Evolutionary conservation across 2,329 filamentous ascomycete species (phyloP).

Genomic region (Neophaeococcomyces mojaviensis): DNA sequence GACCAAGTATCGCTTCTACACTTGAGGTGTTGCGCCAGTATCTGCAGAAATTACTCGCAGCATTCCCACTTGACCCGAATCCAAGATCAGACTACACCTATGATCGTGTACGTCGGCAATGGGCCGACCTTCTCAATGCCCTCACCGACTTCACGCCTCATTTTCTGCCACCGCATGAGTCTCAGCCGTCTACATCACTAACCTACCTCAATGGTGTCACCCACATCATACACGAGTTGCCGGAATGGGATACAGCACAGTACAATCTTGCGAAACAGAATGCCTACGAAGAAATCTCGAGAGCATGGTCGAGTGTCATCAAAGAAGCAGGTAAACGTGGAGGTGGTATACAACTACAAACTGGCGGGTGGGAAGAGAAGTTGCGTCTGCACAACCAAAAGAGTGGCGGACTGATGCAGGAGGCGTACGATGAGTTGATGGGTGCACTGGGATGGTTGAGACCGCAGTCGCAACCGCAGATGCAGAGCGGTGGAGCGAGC

Average conservation of each 20-base stretch:
- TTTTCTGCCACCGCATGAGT: slow-evolving; percentile 85
- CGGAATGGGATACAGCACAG: slow-evolving; percentile 81
- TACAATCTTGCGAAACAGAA: slow-evolving; percentile 91
- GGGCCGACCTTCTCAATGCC: slow-evolving; percentile 76
- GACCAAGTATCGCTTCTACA: slow-evolving; percentile 75
- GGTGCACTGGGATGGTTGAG: slow-evolving; percentile 73
- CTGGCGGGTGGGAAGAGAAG: slow-evolving; percentile 86
- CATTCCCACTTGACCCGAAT: slow-evolving; percentile 79
- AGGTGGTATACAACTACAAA: slow-evolving; percentile 80
- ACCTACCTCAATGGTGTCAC: slow-evolving; percentile 86
- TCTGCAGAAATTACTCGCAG: slow-evolving; percentile 65
- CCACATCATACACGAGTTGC: slow-evolving; percentile 78
- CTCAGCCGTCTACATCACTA: slow-evolving; percentile 73
- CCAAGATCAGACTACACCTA: slow-evolving; percentile 88
- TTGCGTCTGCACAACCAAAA: slow-evolving; percentile 80
- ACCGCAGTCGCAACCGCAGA: slow-evolving; percentile 28
- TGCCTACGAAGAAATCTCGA: slow-evolving; percentile 91
- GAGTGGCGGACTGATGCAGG: slow-evolving; percentile 71
- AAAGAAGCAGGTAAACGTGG: slow-evolving; percentile 85
- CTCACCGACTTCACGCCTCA: slow-evolving; percentile 91
- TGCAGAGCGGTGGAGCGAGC: slow-evolving; percentile 28
- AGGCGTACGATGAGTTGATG: slow-evolving; percentile 70
- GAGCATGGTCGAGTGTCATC: slow-evolving; percentile 86
- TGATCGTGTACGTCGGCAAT: slow-evolving; percentile 76
- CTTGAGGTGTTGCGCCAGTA: slow-evolving; percentile 76